These are phyloP conservation scores for Trichoderma lentiforme DNA, from an alignment of 2,329 filamentous ascomycete genomes.

Conservation along the genomic window DNA sequence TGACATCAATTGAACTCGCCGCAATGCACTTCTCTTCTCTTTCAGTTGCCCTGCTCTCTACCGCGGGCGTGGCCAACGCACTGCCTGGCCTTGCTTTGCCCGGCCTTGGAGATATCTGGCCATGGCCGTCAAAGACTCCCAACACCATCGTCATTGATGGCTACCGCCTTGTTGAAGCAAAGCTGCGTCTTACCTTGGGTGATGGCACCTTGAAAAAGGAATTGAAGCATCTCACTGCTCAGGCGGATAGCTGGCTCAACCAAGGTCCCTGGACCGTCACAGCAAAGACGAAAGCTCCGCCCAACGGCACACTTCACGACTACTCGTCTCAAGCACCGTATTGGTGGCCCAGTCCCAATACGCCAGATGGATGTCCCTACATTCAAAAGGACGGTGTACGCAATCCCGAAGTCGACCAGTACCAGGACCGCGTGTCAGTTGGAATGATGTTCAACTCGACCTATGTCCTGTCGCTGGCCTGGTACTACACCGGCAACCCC, in stretches of 20 bases:
- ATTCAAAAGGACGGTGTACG: slow-evolving; percentile 26
- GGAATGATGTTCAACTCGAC: slow-evolving; percentile 27
- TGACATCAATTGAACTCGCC: neutral
- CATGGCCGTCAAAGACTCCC: neutral
- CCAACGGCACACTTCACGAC: slow-evolving; percentile 19
- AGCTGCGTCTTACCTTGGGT: neutral
- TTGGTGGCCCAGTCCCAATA: slow-evolving; percentile 18
- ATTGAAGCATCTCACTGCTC: slow-evolving; percentile 20
- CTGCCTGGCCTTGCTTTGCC: neutral
- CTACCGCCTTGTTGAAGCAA: slow-evolving; percentile 12
- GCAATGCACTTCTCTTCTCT: slow-evolving; percentile 1
- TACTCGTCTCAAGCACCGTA: slow-evolving; percentile 19
- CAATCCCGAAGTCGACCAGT: slow-evolving; percentile 27
- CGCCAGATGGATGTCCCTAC: slow-evolving; percentile 25
- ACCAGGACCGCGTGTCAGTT: slow-evolving; percentile 24
- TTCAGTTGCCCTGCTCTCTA: neutral
- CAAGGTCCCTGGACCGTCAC: slow-evolving; percentile 29
- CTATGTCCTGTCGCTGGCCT: slow-evolving; percentile 27
- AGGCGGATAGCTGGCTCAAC: slow-evolving; percentile 24
- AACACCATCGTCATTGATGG: slow-evolving; percentile 17
- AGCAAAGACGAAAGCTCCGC: slow-evolving; percentile 5
- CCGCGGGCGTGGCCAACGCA: neutral
- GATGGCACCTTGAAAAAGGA: neutral
- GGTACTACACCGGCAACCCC: slow-evolving; percentile 28
- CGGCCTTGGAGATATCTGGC: neutral